Evolutionary conservation across 2,329 filamentous ascomycete species (phyloP).

Genomic region (Pestalotiopsis sp.): DNA sequence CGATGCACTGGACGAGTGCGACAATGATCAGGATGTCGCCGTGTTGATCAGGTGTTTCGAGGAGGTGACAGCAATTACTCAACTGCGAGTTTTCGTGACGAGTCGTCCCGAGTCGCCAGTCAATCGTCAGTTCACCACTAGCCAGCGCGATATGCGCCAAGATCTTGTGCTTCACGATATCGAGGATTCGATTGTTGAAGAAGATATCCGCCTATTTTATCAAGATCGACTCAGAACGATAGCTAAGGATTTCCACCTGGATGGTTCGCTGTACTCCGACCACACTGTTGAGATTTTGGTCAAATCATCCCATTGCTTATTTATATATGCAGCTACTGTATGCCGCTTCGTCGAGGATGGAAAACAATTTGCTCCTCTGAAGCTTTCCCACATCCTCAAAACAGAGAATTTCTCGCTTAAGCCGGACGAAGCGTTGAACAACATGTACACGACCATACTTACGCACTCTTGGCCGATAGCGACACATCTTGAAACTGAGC

Average conservation of each 20-base stretch:
- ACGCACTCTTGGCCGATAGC: no score
- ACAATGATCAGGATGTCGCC: not conserved
- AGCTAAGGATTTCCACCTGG: no score
- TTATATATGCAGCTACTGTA: not conserved
- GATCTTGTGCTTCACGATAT: not conserved
- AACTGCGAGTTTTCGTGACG: not conserved
- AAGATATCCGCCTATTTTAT: not conserved
- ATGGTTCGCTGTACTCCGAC: not conserved
- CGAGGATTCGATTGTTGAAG: not conserved
- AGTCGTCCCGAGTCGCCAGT: not conserved
- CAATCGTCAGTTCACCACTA: not conserved
- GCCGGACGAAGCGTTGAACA: not conserved
- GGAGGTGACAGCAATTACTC: not conserved
- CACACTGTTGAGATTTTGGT: not conserved
- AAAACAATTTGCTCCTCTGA: not conserved
- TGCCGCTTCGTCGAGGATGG: not conserved
- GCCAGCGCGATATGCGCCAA: not conserved
- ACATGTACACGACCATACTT: not conserved
- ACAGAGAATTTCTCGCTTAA: not conserved
- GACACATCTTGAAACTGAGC: not conserved
- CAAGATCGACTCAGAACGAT: not conserved
- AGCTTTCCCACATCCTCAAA: not conserved
- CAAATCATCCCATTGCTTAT: not conserved
- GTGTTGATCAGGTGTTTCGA: not conserved
- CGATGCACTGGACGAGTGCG: not conserved